A percentile compares a stretch with the other conserved stretches of the same genome.
phyloP scores from a whole-genome alignment of 73 alveolate genomes.

The Tetrahymena elliotti region DNA sequence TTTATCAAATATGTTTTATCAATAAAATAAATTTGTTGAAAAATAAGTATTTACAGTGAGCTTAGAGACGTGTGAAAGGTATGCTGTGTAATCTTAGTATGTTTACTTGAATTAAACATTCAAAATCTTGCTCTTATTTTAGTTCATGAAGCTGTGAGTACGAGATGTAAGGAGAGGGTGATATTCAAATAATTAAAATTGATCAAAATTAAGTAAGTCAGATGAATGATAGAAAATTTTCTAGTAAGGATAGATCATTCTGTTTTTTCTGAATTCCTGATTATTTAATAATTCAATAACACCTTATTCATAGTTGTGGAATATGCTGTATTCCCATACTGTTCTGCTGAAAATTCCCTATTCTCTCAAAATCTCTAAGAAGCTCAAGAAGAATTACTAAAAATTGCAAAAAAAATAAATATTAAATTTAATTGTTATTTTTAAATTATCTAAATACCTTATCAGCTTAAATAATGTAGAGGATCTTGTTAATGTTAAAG shows the following conservation, averaged over 20 bases:
- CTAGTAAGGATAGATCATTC: not conserved
- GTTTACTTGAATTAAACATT: not conserved
- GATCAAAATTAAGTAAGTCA: not conserved
- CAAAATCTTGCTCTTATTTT: not conserved
- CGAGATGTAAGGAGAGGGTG: not conserved
- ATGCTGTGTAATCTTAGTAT: not conserved
- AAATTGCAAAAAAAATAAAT: too few species aligned
- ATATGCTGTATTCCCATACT: not conserved
- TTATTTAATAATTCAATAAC: not conserved
- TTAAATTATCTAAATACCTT: not conserved
- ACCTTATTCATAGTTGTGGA: not conserved
- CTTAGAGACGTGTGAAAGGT: not conserved
- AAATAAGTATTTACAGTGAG: not conserved
- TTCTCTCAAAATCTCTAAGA: not conserved
- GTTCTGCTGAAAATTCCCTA: not conserved
- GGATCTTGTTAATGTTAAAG: constrained; percentile 39
- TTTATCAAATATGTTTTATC: not conserved
- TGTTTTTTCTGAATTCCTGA: not conserved
- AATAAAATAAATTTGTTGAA: not conserved
- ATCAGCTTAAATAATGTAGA: constrained; percentile 25
- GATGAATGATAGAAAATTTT: not conserved
- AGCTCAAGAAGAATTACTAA: not conserved
- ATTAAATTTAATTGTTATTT: too few species aligned
- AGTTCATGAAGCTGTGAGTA: not conserved
- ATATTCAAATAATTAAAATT: not conserved